A percentile compares a stretch with the other conserved stretches of the same genome.
Evolutionary conservation across 2,329 filamentous ascomycete species (phyloP).

Genomic region (Neofusicoccum parvum): DNA sequence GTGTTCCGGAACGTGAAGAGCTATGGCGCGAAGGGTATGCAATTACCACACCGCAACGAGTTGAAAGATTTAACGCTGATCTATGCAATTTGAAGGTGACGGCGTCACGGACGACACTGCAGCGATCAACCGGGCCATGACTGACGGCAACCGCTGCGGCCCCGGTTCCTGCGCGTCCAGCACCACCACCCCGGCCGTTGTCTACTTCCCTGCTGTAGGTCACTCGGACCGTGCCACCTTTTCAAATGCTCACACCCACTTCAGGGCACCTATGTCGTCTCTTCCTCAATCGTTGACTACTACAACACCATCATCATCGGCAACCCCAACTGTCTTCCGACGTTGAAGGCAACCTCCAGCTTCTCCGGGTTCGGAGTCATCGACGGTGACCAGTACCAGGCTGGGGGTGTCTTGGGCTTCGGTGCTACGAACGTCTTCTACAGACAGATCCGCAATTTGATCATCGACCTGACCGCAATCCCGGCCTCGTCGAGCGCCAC

Average conservation of each 20-base stretch:
- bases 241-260: neutral
- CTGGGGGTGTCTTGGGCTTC: constrained; percentile 42
- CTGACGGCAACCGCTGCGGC: constrained; percentile 43
- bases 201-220: constrained; percentile 56
- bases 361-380: constrained; percentile 61
- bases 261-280: constrained; percentile 60
- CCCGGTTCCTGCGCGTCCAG: constrained; percentile 45
- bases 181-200: constrained; percentile 56
- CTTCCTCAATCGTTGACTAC: constrained; percentile 60
- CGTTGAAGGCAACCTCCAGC: constrained; percentile 54
- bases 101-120: constrained; percentile 50
- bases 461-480: constrained; percentile 61
- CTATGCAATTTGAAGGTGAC: constrained; percentile 27
- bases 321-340: constrained; percentile 59
- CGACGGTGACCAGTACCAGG: constrained; percentile 56
- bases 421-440: constrained; percentile 64
- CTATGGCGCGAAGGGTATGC: constrained; percentile 44
- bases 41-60: neutral
- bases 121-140: constrained; percentile 54
- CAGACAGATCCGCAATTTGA: constrained; percentile 65
- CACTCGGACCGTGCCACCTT: too few relatives aligned
- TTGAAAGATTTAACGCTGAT: neutral
- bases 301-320: constrained; percentile 67
- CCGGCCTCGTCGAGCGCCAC: constrained; percentile 46
- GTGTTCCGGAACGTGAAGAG: constrained; percentile 48